Percentiles rank a stretch among this genome's conserved stretches.
Conservation (phyloP, 2,329 filamentous ascomycete species). For the Trichoderma polysporum region DNA sequence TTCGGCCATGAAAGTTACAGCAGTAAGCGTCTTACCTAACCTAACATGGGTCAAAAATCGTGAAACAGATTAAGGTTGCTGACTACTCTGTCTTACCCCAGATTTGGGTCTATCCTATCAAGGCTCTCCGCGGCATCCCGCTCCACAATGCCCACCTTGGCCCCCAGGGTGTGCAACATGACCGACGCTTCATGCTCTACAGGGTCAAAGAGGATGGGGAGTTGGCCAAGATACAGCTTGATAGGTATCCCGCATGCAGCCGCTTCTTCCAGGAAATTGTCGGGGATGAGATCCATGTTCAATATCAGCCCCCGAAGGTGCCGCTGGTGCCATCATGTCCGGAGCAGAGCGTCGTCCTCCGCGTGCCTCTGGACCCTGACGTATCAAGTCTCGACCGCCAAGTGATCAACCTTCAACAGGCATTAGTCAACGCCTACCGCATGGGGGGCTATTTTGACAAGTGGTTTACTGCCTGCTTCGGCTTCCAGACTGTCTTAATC, state of each 20-base stretch:
- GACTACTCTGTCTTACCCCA: slow-evolving; percentile 21
- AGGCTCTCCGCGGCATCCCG: slow-evolving; percentile 63
- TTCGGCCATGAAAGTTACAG: slow-evolving; percentile 35
- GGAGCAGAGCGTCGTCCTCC: slow-evolving; percentile 42
- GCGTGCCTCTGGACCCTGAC: slow-evolving; percentile 58
- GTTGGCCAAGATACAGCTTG: slow-evolving; percentile 60
- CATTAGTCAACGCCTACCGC: slow-evolving; percentile 57
- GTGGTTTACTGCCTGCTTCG: slow-evolving; percentile 69
- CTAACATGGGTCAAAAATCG: not conserved
- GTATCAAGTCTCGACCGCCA: slow-evolving; percentile 46
- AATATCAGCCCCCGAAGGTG: slow-evolving; percentile 41
- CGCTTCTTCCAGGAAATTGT: slow-evolving; percentile 63
- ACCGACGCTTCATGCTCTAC: slow-evolving; percentile 70
- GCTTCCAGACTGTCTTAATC: slow-evolving; percentile 59
- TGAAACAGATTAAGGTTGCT: not conserved
- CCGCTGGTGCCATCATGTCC: slow-evolving; percentile 40
- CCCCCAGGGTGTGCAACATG: slow-evolving; percentile 62
- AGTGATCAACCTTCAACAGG: slow-evolving; percentile 59
- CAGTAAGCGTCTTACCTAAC: slow-evolving; percentile 24
- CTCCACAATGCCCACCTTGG: slow-evolving; percentile 55
- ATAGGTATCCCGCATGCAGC: slow-evolving; percentile 56
- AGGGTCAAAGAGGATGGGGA: slow-evolving; percentile 45
- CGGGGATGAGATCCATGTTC: slow-evolving; percentile 41
- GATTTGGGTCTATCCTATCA: slow-evolving; percentile 73
- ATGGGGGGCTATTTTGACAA: slow-evolving; percentile 60